Evolutionary conservation across 2,329 filamentous ascomycete genomes (phyloP), one percentile per base, ranked within the genome.

Genomic region (Triangularia verruculosa): DNA sequence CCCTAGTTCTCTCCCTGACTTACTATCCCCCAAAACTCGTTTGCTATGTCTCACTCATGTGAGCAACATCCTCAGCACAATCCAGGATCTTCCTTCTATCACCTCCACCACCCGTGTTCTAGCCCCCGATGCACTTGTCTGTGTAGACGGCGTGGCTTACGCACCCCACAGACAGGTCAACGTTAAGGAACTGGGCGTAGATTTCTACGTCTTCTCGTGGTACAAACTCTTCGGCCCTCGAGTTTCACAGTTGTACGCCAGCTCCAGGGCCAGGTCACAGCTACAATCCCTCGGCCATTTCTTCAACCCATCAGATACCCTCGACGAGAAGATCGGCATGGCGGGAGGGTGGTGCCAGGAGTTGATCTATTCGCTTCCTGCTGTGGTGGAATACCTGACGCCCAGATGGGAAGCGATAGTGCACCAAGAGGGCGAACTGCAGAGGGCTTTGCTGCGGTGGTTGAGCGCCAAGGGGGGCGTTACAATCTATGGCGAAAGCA

Each of bases 161-260:
- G 90, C 90, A 0, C 91, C 91, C 0, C 91, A 94, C 73, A 81
- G 89, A 4, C 79, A 79, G 7, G 76, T 94, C 11, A 88, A 94
- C 72, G 88, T 93, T 4, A 80, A 84, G 67, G 85, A 78, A 0
- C 79, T 92, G 0, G 89, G 83, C 0, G 88, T 89, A 0, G 91
- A 94, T 72, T 88, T 93, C 69, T 94, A 93, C 74, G 77, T 82
- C n/a, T 92, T 93, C 72, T 88, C 83, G 0, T 93, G 90, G 90
- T 93, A 93, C 77, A 94, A 94, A 74, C 85, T 93, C 1, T 93
- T 90, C 71, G 91, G 90, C 0, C 90, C 91, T 0, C 91, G 93
- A 69, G 80, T 93, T 1, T 82, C 89, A 0, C 83, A 89, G 67
- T 78, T 94, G 1, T 94, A 92, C 71, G 89, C 84, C 4, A 85